Evolutionary conservation across 306 rosid genomes (phyloP), one percentile per base, ranked within the genome.

Genomic region (Vachellia pachyceras): DNA sequence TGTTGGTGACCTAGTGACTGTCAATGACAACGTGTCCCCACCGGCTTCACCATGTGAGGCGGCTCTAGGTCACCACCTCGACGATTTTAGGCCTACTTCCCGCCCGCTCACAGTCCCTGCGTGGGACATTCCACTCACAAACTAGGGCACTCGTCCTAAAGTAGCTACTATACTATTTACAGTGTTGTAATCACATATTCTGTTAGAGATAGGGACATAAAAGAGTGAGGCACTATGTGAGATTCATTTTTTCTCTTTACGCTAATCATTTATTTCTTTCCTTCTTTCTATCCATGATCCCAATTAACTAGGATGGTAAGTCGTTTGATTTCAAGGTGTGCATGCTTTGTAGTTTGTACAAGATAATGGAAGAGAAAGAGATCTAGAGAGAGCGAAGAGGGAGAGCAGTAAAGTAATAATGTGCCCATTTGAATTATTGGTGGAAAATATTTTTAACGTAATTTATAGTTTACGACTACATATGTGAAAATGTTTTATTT

Each of bases 41-140:
- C 77, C 77, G 3, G 15, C 2, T 17, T 41, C 29, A 25, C 76
- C 73, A 29, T 10, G 33, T 29, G 13, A 8, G 80, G 22, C 72
- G 3, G 47, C 76, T 44, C 63, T 23, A 1, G 57, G 57, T 25
- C 44, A 11, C 17, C 46, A 50, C 49, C 55, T 35, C 29, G 70
- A 63, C 3, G 84, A 46, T 52, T 85, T 88, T 64, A 82, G 87
- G 73, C 91, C 91, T 3, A 83, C 85, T 7, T 12, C 66, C 14
- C 88, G n/a, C n/a, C 88, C 3, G 85, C 88, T 4, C 82, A 88
- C 79, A 90, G 91, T 76, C 91, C 94, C 0, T 87, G 91, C 10
- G 87, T 84, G 49, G 94, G 94, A 69, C 91, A 90, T 69, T 66
- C 80, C 70, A 12, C 76, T 70, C 74, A 85, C 49, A 61, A n/a